Conservation (phyloP, 1,284 basidiomycete species). For the Sphaerobolus stellatus region DNA sequence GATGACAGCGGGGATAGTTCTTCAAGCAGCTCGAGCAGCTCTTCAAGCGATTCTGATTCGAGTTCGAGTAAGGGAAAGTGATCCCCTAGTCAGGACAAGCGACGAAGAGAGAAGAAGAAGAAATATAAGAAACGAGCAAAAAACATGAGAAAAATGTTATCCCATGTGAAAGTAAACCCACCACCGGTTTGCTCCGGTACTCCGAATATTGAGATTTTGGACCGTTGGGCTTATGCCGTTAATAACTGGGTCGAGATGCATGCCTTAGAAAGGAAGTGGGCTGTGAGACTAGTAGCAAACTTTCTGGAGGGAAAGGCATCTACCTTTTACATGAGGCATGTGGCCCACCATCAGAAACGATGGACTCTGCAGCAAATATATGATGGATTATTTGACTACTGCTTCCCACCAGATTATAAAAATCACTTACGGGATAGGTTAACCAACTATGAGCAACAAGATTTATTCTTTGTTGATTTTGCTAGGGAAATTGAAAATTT, state of each 20-base stretch:
- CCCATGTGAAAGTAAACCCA: not conserved
- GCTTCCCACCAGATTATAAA: conserved; percentile 42
- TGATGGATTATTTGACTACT: conserved; percentile 40
- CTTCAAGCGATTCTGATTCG: not conserved
- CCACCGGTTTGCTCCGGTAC: not conserved
- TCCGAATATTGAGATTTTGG: not conserved
- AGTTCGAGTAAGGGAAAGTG: not conserved
- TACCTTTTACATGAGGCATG: conserved; percentile 39
- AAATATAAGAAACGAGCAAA: too few relatives aligned
- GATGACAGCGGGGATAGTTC: too few relatives aligned
- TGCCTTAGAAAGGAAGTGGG: not conserved
- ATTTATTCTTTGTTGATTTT: not conserved
- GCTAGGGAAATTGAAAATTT: not conserved
- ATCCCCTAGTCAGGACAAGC: not conserved
- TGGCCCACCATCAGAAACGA: conserved; percentile 22
- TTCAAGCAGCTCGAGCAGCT: too few relatives aligned
- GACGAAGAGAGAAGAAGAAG: not conserved
- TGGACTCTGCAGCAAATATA: conserved; percentile 32
- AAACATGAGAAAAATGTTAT: not conserved
- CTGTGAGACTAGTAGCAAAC: not conserved
- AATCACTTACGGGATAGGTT: conserved; percentile 19
- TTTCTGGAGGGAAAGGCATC: conserved; percentile 36
- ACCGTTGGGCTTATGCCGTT: not conserved
- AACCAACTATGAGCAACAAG: conserved; percentile 15
- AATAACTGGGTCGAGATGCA: not conserved